A percentile compares a stretch with the other conserved stretches of the same genome.
Evolutionary conservation across 371 early-diverging fungal genomes (phyloP).

Genomic region (Rhizopus delemar): DNA sequence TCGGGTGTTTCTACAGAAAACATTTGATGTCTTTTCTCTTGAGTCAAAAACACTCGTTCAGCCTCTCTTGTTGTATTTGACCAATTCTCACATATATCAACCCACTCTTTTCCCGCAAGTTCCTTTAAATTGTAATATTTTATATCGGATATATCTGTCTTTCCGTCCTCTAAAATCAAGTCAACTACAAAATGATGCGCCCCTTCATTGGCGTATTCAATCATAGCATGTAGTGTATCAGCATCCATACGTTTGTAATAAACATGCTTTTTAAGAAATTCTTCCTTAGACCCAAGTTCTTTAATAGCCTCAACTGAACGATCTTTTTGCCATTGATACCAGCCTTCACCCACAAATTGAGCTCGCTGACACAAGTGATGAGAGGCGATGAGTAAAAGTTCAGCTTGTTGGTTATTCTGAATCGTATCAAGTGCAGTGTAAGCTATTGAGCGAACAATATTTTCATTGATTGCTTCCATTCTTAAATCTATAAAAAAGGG

Average conservation of each 20-base stretch:
- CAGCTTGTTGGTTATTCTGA: slow-evolving; percentile 33
- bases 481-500: slow-evolving; percentile 4
- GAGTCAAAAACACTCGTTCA: slow-evolving; percentile 38
- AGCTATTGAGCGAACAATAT: slow-evolving; percentile 49
- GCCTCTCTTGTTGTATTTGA: slow-evolving; percentile 74
- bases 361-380: slow-evolving; percentile 39
- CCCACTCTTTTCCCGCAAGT: slow-evolving; percentile 42
- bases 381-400: slow-evolving; percentile 37
- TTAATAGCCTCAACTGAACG: slow-evolving; percentile 29
- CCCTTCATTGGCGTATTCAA: slow-evolving; percentile 36
- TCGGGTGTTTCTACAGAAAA: slow-evolving; percentile 5
- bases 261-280: slow-evolving; percentile 14
- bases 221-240: slow-evolving; percentile 35
- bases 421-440: slow-evolving; percentile 45
- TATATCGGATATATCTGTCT: slow-evolving; percentile 36
- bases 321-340: slow-evolving; percentile 44
- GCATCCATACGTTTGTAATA: slow-evolving; percentile 39
- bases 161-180: slow-evolving; percentile 31
- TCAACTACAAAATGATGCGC: slow-evolving; percentile 38
- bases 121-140: slow-evolving; percentile 52
- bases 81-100: slow-evolving; percentile 39
- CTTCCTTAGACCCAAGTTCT: slow-evolving; percentile 15
- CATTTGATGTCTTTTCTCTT: slow-evolving; percentile 23
- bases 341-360: slow-evolving; percentile 24
- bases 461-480: slow-evolving; percentile 55